Conservation (phyloP, 441 rosid species). For the Manihot esculenta region DNA sequence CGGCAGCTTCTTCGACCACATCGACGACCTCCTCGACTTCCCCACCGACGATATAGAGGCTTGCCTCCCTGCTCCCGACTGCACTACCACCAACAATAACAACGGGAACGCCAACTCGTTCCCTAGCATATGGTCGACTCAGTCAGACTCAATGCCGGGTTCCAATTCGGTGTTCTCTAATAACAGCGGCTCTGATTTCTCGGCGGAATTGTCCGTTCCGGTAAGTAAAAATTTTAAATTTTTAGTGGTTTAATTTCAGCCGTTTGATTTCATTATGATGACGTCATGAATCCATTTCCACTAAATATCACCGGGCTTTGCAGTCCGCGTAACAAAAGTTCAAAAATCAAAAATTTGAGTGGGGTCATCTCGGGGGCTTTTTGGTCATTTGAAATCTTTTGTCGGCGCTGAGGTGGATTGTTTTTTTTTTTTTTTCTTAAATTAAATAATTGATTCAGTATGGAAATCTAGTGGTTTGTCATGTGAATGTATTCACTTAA, state of each 20-base stretch:
- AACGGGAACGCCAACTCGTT: conserved; percentile 29
- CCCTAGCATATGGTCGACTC: conserved; percentile 65
- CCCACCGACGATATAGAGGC: conserved; percentile 66
- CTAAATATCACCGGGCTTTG: too few relatives aligned
- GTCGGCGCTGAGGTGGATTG: conserved; percentile 39
- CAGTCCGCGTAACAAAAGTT: conserved; percentile 11
- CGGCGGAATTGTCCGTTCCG: conserved; percentile 74
- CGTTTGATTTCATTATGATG: conserved; percentile 19
- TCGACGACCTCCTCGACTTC: conserved; percentile 87
- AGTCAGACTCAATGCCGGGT: conserved; percentile 55
- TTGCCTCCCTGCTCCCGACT: conserved; percentile 23
- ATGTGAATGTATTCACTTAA: conserved; percentile 23
- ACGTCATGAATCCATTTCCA: conserved; percentile 12
- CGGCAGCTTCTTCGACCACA: conserved; percentile 92
- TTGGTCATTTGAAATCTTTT: conserved; percentile 8
- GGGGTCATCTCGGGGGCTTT: not conserved
- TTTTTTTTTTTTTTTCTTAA: not conserved
- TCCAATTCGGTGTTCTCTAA: conserved; percentile 65
- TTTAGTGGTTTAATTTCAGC: not conserved
- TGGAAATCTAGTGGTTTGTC: conserved; percentile 49
- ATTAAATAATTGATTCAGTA: conserved; percentile 19
- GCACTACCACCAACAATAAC: not conserved
- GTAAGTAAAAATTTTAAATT: conserved; percentile 34
- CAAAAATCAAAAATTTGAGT: not conserved
- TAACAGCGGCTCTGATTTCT: conserved; percentile 52